These are phyloP conservation scores for Pigoraptor vietnamica DNA, from an alignment of 78 protist species.

Conservation along the genomic window DNA sequence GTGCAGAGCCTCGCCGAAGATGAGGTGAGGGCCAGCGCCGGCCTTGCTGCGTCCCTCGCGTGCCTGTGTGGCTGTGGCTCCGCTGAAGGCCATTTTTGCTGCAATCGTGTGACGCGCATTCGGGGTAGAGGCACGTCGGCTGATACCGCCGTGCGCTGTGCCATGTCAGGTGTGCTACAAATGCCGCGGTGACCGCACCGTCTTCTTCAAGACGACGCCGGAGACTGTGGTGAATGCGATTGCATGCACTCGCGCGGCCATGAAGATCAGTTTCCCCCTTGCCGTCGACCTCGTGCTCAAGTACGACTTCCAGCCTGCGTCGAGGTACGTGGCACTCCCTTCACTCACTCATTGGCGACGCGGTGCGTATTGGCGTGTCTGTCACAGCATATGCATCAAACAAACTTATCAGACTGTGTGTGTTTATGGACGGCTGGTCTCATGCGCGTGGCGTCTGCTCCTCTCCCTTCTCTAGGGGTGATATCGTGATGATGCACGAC, in stretches of 20 bases:
- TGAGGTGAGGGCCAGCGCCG: not conserved
- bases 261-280: not conserved
- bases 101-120: too few relatives aligned
- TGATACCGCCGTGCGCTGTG: not conserved
- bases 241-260: not conserved
- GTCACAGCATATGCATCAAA: too few relatives aligned
- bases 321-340: too few relatives aligned
- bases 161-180: not conserved
- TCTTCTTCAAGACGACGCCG: not conserved
- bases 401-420: too few relatives aligned
- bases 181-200: not conserved
- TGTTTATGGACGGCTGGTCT: too few relatives aligned
- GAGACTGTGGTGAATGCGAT: not conserved
- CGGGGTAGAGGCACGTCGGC: not conserved
- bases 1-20: not conserved
- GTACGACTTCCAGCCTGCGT: not conserved
- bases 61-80: too few relatives aligned
- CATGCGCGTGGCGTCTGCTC: too few relatives aligned
- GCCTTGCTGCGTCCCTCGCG: too few relatives aligned
- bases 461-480: not conserved
- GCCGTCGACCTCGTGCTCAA: not conserved
- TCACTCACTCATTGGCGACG: not conserved
- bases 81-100: too few relatives aligned
- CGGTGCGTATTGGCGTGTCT: not conserved
- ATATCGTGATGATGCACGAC: not conserved